phyloP scores from a whole-genome alignment of 768 basidiomycete species.

The Paxillus involutus region DNA sequence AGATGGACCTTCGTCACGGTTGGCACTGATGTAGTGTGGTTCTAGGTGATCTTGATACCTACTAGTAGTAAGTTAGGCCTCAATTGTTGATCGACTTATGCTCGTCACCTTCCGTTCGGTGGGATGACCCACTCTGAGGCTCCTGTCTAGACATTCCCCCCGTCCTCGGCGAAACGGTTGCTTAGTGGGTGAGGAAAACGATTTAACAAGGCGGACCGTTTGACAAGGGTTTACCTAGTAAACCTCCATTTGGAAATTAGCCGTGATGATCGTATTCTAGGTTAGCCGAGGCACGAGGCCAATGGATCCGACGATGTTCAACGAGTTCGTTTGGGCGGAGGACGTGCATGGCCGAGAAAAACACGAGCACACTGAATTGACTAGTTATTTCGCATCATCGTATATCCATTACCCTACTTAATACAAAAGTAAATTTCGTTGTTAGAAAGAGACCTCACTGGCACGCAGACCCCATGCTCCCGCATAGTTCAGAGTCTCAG shows the following conservation, averaged over 20 bases:
- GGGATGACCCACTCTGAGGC: background rate
- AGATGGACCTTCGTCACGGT: background rate
- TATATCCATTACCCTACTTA: background rate
- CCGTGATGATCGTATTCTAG: too few species aligned
- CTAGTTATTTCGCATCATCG: too few species aligned
- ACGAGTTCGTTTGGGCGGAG: too few species aligned
- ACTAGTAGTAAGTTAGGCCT: background rate
- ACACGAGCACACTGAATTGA: too few species aligned
- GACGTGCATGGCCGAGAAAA: too few species aligned
- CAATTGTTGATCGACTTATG: background rate
- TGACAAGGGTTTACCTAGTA: too few species aligned
- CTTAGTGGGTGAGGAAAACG: background rate
- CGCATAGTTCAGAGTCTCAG: background rate
- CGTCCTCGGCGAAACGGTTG: background rate
- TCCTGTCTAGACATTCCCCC: background rate
- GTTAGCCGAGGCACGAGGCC: too few species aligned
- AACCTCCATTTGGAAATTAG: background rate
- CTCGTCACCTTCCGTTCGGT: background rate
- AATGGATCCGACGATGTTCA: too few species aligned
- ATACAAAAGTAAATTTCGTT: background rate
- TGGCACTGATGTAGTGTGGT: background rate
- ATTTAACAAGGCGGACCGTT: too few species aligned
- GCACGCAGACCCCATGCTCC: background rate
- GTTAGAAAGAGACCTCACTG: too few species aligned
- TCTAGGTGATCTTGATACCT: background rate